Conservation (phyloP, 2,329 filamentous ascomycete genomes). For the Fusarium euwallaceae region DNA sequence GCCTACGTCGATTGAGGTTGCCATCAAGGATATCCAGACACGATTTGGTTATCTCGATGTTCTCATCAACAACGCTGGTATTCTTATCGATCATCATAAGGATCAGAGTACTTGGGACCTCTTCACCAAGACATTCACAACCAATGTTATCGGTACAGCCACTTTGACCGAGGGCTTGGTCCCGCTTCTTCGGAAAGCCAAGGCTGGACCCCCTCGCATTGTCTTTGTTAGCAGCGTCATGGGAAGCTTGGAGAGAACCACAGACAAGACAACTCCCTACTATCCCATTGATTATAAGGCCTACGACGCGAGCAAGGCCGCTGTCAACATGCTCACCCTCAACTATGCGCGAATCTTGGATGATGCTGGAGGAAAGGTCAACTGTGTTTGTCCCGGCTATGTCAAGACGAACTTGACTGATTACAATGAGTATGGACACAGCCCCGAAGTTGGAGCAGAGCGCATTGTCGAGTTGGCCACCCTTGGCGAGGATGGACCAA, state of each 20-base stretch:
- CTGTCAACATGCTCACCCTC: conserved; percentile 56
- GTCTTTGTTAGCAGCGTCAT: conserved; percentile 55
- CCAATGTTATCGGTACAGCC: conserved; percentile 54
- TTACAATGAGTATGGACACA: conserved; percentile 22
- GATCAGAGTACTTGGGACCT: conserved; percentile 48
- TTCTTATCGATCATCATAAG: conserved; percentile 44
- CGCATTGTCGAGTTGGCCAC: conserved; percentile 50
- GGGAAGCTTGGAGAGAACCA: conserved; percentile 49
- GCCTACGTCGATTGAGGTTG: conserved; percentile 45
- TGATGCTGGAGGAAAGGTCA: conserved; percentile 50
- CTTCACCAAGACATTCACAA: conserved; percentile 53
- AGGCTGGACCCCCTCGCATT: conserved; percentile 48
- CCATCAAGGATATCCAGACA: conserved; percentile 37
- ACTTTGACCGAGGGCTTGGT: conserved; percentile 45
- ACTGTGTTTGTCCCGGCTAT: conserved; percentile 54
- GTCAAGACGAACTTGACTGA: conserved; percentile 49
- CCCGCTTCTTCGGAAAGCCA: conserved; percentile 48
- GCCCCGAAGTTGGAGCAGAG: conserved; percentile 47
- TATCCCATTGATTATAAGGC: conserved; percentile 49
- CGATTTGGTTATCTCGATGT: conserved; percentile 50
- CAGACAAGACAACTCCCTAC: conserved; percentile 45
- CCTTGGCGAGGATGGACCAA: conserved; percentile 47
- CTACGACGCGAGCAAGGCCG: conserved; percentile 59
- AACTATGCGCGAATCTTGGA: conserved; percentile 51
- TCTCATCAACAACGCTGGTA: conserved; percentile 54